These are phyloP conservation scores for Lentinus brumalis DNA, from an alignment of 768 basidiomycete genomes.

Conservation along the genomic window DNA sequence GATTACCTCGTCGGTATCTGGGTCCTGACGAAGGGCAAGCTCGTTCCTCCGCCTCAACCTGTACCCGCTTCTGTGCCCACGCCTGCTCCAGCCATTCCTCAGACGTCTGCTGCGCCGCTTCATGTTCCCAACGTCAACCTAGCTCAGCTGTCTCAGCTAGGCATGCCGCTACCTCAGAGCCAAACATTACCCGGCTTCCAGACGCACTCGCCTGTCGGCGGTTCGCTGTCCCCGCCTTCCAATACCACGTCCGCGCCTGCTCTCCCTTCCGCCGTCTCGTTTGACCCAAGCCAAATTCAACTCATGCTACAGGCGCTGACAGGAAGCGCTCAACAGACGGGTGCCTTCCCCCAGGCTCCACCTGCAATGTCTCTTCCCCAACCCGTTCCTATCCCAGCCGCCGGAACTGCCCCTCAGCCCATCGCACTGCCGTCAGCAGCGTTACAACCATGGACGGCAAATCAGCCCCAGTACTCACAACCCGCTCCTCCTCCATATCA, in stretches of 20 bases:
- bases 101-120: neutral
- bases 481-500: conserved; percentile 28
- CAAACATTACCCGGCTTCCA: neutral
- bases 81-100: conserved; percentile 20
- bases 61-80: conserved; percentile 36
- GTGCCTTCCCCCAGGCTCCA: conserved; percentile 33
- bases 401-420: conserved; percentile 5
- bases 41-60: conserved; percentile 40
- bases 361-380: conserved; percentile 29
- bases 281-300: conserved; percentile 78
- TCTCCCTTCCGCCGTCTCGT: conserved; percentile 59
- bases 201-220: neutral
- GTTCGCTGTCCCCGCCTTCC: neutral
- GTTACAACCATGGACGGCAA: conserved; percentile 24
- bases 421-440: conserved; percentile 23
- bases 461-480: conserved; percentile 20
- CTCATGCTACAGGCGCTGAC: conserved; percentile 61
- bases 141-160: conserved; percentile 19
- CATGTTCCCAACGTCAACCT: conserved; percentile 15
- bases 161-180: neutral
- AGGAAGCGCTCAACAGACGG: conserved; percentile 39
- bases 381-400: neutral
- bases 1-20: conserved; percentile 82
- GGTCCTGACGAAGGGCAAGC: conserved; percentile 82
- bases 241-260: conserved; percentile 18